Evolutionary conservation across 108 stramenopile genomes (phyloP).

Genomic region (Cyclotella distinguenda): DNA sequence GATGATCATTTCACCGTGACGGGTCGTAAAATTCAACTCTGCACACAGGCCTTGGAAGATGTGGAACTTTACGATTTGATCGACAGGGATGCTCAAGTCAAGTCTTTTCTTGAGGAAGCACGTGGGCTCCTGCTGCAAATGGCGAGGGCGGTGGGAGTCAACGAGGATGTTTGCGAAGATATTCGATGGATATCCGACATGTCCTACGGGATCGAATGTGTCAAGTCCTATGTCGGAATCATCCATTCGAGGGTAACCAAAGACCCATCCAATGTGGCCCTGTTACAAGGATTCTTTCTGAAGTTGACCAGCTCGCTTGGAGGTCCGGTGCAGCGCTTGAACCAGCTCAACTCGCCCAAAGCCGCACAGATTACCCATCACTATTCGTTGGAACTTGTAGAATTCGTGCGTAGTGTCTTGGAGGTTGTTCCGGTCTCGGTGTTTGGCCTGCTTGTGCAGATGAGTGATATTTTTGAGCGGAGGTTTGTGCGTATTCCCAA

Average conservation of each 20-base stretch:
- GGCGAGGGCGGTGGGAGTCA: slow-evolving; percentile 56
- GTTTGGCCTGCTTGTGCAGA: slow-evolving; percentile 54
- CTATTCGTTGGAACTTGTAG: slow-evolving; percentile 60
- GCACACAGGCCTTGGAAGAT: slow-evolving; percentile 59
- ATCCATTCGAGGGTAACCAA: slow-evolving; percentile 51
- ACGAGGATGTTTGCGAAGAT: slow-evolving; percentile 34
- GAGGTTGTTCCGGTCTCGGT: slow-evolving; percentile 60
- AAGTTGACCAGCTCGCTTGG: slow-evolving; percentile 66
- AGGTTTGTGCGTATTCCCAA: slow-evolving; percentile 38
- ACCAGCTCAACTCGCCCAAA: slow-evolving; percentile 51
- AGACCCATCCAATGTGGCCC: slow-evolving; percentile 53
- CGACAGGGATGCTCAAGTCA: slow-evolving; percentile 56
- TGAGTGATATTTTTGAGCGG: slow-evolving; percentile 42
- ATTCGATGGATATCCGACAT: slow-evolving; percentile 58
- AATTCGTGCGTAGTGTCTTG: slow-evolving; percentile 58
- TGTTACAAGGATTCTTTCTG: slow-evolving; percentile 61
- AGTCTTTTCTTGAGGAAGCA: slow-evolving; percentile 49
- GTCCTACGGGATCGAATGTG: slow-evolving; percentile 58
- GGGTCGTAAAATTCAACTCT: slow-evolving; percentile 57
- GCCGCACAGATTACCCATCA: slow-evolving; percentile 45
- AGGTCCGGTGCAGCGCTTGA: slow-evolving; percentile 55
- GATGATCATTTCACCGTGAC: slow-evolving; percentile 57
- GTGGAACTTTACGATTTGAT: slow-evolving; percentile 64
- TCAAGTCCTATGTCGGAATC: slow-evolving; percentile 53
- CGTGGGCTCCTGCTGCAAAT: slow-evolving; percentile 55